Evolutionary conservation across 805 yeast species (phyloP).

Genomic region (Saturnispora saitoi): DNA sequence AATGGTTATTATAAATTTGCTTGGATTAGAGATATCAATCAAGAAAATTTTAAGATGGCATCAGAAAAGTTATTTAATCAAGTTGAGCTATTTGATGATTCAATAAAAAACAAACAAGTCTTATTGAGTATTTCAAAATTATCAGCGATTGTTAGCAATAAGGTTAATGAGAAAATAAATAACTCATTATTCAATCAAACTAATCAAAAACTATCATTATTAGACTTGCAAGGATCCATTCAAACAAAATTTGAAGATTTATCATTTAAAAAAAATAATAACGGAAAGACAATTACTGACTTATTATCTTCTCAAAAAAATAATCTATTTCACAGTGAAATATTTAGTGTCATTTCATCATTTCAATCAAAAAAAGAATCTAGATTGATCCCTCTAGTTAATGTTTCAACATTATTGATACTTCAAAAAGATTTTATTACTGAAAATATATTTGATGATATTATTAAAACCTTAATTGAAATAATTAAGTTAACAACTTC

Average conservation of each 20-base stretch:
- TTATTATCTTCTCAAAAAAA: not conserved
- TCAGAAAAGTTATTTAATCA: slow-evolving; percentile 38
- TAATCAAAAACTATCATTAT: not conserved
- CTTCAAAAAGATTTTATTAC: not conserved
- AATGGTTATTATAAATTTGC: slow-evolving; percentile 43
- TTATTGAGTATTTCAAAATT: slow-evolving; percentile 66
- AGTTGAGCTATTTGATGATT: slow-evolving; percentile 32
- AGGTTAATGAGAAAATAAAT: slow-evolving; percentile 16
- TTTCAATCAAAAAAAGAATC: not conserved
- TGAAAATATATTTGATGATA: slow-evolving; percentile 1
- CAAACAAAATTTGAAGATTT: slow-evolving; percentile 2
- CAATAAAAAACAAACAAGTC: slow-evolving; percentile 39
- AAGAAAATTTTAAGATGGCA: slow-evolving; percentile 43
- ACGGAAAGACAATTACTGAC: not conserved
- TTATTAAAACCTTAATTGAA: not conserved
- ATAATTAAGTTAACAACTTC: not conserved
- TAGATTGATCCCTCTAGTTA: not conserved
- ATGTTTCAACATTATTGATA: not conserved
- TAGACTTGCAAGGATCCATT: not conserved
- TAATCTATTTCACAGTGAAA: not conserved
- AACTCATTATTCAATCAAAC: slow-evolving; percentile 5
- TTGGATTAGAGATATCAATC: slow-evolving; percentile 63
- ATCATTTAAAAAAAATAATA: not conserved
- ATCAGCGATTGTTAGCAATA: slow-evolving; percentile 37
- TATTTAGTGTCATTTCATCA: not conserved